phyloP scores from a whole-genome alignment of 1,284 basidiomycete species.

The Malassezia sp. region DNA sequence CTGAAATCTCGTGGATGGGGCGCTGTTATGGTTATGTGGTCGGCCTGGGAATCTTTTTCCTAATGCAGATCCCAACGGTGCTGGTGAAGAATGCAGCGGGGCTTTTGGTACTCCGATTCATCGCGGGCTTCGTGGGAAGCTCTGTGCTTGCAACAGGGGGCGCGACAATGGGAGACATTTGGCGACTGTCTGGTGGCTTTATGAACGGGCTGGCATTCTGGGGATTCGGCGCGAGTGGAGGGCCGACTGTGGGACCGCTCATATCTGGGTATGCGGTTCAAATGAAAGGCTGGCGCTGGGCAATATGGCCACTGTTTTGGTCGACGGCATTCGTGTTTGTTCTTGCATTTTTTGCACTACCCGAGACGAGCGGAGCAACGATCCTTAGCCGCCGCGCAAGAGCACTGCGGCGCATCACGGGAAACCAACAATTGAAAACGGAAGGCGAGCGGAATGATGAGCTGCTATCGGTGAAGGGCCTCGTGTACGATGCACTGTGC shows the following conservation, averaged over 20 bases:
- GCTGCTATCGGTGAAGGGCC: conserved; percentile 10
- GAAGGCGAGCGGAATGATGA: conserved; percentile 20
- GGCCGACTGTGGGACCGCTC: conserved; percentile 29
- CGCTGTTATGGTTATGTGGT: conserved; percentile 20
- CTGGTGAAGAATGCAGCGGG: conserved; percentile 8
- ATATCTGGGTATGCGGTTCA: conserved; percentile 35
- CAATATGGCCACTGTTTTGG: conserved; percentile 36
- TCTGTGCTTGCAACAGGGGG: conserved; percentile 44
- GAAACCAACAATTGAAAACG: background rate
- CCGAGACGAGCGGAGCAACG: conserved; percentile 17
- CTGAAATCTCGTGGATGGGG: conserved; percentile 38
- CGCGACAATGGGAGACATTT: conserved; percentile 30
- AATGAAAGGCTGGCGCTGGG: conserved; percentile 42
- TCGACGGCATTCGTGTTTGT: conserved; percentile 28
- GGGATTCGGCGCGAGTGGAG: conserved; percentile 13
- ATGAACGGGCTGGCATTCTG: conserved; percentile 15
- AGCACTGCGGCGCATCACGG: conserved; percentile 12
- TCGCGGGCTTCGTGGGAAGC: conserved; percentile 46
- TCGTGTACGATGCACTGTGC: conserved; percentile 13
- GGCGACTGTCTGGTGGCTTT: conserved; percentile 6
- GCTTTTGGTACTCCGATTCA: conserved; percentile 33
- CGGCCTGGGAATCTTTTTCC: conserved; percentile 12
- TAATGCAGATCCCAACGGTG: conserved; percentile 17
- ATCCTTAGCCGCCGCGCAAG: conserved; percentile 17
- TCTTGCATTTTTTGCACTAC: conserved; percentile 16